Evolutionary conservation across 2,329 filamentous ascomycete genomes (phyloP).

Genomic region (Chaetomiaceae sp.): DNA sequence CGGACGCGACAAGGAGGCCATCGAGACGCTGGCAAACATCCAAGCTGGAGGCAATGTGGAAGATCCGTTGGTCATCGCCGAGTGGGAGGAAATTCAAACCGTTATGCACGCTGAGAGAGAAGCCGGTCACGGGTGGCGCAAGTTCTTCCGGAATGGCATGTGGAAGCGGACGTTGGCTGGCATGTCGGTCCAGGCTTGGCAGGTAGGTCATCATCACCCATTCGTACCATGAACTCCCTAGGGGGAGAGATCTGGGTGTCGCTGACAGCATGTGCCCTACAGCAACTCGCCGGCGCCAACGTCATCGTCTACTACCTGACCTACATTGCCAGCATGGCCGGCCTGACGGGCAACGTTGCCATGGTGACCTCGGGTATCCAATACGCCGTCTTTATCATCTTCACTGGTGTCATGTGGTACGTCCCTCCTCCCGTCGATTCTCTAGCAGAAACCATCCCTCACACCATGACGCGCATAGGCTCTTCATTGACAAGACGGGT

Average conservation of each 20-base stretch:
- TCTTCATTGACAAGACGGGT: slow-evolving; percentile 39
- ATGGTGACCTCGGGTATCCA: slow-evolving; percentile 43
- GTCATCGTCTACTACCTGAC: slow-evolving; percentile 56
- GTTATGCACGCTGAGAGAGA: slow-evolving; percentile 37
- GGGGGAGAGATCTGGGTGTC: slow-evolving; percentile 12
- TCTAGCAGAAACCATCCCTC: background rate
- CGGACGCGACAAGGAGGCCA: slow-evolving; percentile 54
- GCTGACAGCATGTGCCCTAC: slow-evolving; percentile 9
- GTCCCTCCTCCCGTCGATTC: background rate
- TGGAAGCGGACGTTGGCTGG: slow-evolving; percentile 54
- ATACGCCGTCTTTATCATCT: slow-evolving; percentile 45
- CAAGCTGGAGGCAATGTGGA: slow-evolving; percentile 52
- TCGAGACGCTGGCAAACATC: slow-evolving; percentile 51
- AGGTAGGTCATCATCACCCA: slow-evolving; percentile 31
- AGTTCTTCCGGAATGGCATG: slow-evolving; percentile 47
- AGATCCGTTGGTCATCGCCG: slow-evolving; percentile 53
- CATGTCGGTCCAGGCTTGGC: slow-evolving; percentile 54
- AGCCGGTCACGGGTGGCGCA: slow-evolving; percentile 34
- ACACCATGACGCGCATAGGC: too few relatives aligned
- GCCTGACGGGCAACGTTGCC: slow-evolving; percentile 44
- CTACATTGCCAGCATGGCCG: slow-evolving; percentile 58
- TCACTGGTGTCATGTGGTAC: slow-evolving; percentile 39
- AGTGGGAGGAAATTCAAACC: slow-evolving; percentile 50
- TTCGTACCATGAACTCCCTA: background rate
- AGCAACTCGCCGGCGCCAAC: slow-evolving; percentile 50